Base-by-base conservation (phyloP, 2,329 filamentous ascomycete species). In the Trichoderma brevicompactum region DNA sequence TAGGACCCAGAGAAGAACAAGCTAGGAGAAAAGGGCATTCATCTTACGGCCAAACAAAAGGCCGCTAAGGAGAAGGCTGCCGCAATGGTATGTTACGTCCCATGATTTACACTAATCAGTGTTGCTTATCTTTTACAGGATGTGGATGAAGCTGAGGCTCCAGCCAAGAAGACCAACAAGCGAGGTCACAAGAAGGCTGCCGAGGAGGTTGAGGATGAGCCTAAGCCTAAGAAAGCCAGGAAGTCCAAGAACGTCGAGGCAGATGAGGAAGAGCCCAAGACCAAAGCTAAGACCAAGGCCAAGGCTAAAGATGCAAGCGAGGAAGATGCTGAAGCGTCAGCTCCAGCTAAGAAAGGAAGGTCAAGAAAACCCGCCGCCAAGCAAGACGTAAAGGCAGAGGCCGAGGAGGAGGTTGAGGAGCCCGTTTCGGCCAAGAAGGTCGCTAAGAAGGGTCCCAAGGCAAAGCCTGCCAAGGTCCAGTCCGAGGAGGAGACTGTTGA, bases 1-100 rank as follows among this genome's bases (percentile, higher is more conserved):
- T 70, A 95, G 91, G 92, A 96, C 69, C 80, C 86, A 3, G 89
- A 91, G 73, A 85, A 87, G 79, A 96, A 95, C 74, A 82, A 85
- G 19, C 88, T 86, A 3, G 90, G 90, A 15, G 81, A 83, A 71
- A 83, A 80, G 66, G 89, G 90, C 28, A 91, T 90, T 73, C 87
- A 86, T 65, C 74, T 79, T 63, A 76, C 72, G 28, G 73, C 72
- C 43, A 74, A 72, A 58, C 75, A 80, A 66, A 78, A 72, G 67
- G 76, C 67, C 55, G 78, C 77, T 69, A 74, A 73, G 61, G 72
- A 69, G 46, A 74, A 74, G 67, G 76, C 74, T 15, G 75, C 72
- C 2, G 69, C 68, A 36, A 68, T 68, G 65, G 74, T 73, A 65
- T 28, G 62, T 66, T 59, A 12, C 44, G 2, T 5, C 23, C 32